Base-by-base conservation (phyloP, 108 stramenopile genomes). In the Nannochloropsis gaditana region DNA sequence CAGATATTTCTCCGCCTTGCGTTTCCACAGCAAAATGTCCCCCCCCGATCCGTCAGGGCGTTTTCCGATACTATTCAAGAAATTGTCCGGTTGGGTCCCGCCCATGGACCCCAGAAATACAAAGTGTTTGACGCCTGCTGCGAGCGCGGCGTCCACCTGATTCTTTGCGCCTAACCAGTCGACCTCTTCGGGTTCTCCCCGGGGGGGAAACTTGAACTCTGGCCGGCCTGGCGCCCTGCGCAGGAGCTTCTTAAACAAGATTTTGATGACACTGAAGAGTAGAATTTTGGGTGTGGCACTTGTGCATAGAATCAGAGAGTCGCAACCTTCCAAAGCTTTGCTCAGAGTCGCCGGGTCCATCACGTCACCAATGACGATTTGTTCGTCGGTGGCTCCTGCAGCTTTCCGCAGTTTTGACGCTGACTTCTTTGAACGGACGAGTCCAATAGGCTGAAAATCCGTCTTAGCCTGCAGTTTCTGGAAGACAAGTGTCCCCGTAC, bases 151-250 rank as follows among this genome's bases (percentile, higher is more conserved):
- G 87, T 95, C 95, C 80, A 95, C 94, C 83, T 94, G 92, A 83
- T 93, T 93, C 90, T 94, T 95, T 83, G 93, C 93, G 42, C 95
- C 95, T 17, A 90, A 21, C 95, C 94, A 95, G 90, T 95, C 94
- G 42, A 94, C 93, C 45, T 89, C 21, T 84, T 93, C 93, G 3
- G 93, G 93, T 43, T 73, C 59, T 73, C 90, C 80, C 41, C 93
- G 92, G 45, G 92, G 85, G 44, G 93, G 93, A 45, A 93, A 93
- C 4, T 87, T 88, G 86, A 94, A 93, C 2, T 85, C 80, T 9
- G 93, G 93, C 31, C 93, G 87, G 43, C 93, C 88, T 2, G 88
- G 89, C 2, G 91, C 90, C 17, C 84, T 84, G 79, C 80, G 80
- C 21, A 81, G 31, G 80, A 42, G 21, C 31, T 81, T 82, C 21